Evolutionary conservation across 2,329 filamentous ascomycete genomes (phyloP).

Genomic region (Neopestalotiopsis sp.): DNA sequence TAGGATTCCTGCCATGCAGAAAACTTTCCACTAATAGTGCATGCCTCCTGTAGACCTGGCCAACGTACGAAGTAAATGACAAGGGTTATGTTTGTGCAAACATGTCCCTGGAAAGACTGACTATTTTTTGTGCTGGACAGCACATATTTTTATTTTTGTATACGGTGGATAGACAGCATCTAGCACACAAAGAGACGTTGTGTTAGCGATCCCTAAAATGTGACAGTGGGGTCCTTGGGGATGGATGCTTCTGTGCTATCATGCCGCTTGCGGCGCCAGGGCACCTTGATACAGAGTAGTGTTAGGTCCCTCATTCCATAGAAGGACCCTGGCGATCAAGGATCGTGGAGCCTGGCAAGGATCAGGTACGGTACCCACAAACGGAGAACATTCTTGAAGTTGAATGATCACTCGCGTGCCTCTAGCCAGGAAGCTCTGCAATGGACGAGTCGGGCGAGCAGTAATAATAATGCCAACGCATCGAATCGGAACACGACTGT

Average conservation of each 20-base stretch:
- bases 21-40: background rate
- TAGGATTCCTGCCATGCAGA: background rate
- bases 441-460: background rate
- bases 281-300: background rate
- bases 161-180: background rate
- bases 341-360: constrained; percentile 2
- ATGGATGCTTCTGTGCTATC: background rate
- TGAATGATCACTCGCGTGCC: background rate
- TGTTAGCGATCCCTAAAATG: background rate
- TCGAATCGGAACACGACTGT: background rate
- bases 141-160: background rate
- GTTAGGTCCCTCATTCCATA: background rate
- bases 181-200: background rate
- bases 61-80: background rate
- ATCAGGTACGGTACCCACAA: background rate
- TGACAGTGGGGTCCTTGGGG: background rate
- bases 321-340: constrained; percentile 1
- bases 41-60: background rate
- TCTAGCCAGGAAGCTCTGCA: background rate
- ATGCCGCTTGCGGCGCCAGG: background rate
- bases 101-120: background rate
- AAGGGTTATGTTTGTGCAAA: background rate
- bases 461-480: background rate
- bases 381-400: background rate
- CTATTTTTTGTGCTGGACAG: background rate